phyloP scores from a whole-genome alignment of 345 rosid genomes.

The Salix suchowensis region DNA sequence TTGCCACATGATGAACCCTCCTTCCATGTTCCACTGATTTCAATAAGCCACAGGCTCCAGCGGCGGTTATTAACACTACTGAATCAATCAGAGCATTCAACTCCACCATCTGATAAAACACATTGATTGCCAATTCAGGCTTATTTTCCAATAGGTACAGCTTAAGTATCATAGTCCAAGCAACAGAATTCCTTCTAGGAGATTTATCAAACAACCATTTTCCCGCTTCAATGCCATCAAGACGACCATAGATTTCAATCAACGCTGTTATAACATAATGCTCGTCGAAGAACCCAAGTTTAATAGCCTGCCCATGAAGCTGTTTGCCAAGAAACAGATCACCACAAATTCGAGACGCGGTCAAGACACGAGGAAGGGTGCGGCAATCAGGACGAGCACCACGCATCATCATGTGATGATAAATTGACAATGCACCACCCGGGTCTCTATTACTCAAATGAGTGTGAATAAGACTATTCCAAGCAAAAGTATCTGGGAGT shows the following conservation, averaged over 20 bases:
- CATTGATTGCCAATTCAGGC: conserved; percentile 30
- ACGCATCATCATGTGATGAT: conserved; percentile 40
- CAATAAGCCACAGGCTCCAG: conserved; percentile 31
- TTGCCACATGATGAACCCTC: conserved; percentile 30
- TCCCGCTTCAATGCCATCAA: conserved; percentile 36
- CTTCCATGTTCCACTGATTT: conserved; percentile 37
- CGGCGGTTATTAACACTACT: conserved; percentile 36
- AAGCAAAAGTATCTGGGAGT: conserved; percentile 27
- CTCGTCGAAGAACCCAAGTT: conserved; percentile 32
- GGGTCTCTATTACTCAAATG: conserved; percentile 26
- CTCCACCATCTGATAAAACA: conserved; percentile 36
- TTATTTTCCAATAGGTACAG: conserved; percentile 34
- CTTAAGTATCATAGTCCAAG: conserved; percentile 41
- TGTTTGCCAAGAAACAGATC: conserved; percentile 32
- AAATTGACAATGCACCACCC: conserved; percentile 25
- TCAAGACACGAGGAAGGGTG: conserved; percentile 39
- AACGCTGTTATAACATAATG: conserved; percentile 37
- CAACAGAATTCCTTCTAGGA: conserved; percentile 32
- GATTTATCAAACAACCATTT: conserved; percentile 36
- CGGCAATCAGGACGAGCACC: conserved; percentile 41
- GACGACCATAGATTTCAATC: conserved; percentile 43
- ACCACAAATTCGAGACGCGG: conserved; percentile 35
- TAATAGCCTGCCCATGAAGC: conserved; percentile 41
- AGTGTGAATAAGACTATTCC: conserved; percentile 44
- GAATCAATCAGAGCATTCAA: conserved; percentile 29